Evolutionary conservation across 2,329 filamentous ascomycete species (phyloP), one percentile per base, ranked within the genome.

Genomic region (Talaromyces sp.): DNA sequence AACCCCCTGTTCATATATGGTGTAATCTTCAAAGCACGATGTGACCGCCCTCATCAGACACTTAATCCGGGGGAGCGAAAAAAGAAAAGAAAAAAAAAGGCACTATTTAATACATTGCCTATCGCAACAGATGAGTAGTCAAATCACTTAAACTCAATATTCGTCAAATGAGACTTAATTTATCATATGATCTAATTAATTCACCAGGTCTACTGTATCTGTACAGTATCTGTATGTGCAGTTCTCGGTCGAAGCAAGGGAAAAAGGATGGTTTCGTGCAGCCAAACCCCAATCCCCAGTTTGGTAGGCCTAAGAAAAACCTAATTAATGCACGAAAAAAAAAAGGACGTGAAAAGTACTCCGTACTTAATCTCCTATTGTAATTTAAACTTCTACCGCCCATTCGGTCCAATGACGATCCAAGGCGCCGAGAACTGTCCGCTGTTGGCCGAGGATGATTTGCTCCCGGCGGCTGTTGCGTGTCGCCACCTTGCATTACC

Each of bases 351-450:
- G n/a, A n/a, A n/a, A n/a, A 27, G 24, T n/a, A n/a, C n/a, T 11
- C 30, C 16, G 19, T 19, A 17, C 35, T 47, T 16, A 17, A 47
- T 29, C 13, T 37, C 22, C 10, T 24, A 24, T 30, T 24, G 36
- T 49, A 33, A 49, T 41, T 49, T 62, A 58, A 62, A 58, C 58
- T 62, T 61, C 55, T 58, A 51, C 55, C 52, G 58, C 56, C 52
- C 52, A 52, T 33, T 55, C 36, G 56, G 54, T 58, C 61, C 59
- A 62, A 63, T 63, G 57, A 62, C 40, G 52, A 63, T 60, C 57
- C 45, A 54, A 42, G 35, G 47, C 40, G 55, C 59, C 57, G 56
- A 61, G 56, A 57, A 57, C 39, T 51, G 45, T 32, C 56, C 53
- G 51, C 46, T 43, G 40, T 48, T 57, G 53, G 57, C 58, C 58